Conservation (phyloP, 169 alveolate genomes). For the Cryptosporidium parvum region DNA sequence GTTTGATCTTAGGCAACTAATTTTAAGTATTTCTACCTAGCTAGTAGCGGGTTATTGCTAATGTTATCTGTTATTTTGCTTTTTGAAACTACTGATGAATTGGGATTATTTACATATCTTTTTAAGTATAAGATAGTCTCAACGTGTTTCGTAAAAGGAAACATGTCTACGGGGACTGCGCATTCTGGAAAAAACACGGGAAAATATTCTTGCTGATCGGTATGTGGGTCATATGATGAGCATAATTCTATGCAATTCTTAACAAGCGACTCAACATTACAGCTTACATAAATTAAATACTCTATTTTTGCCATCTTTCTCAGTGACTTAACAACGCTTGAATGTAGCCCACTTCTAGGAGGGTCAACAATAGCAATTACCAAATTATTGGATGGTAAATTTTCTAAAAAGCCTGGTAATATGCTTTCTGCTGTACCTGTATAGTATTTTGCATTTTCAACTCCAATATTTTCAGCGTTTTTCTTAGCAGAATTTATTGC, state of each 20-base stretch:
- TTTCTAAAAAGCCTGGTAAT: conserved; percentile 1
- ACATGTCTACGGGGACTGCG: conserved; percentile 78
- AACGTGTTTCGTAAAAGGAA: conserved; percentile 79
- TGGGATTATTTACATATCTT: conserved; percentile 3
- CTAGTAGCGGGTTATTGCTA: conserved; percentile 20
- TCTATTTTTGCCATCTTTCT: conserved; percentile 13
- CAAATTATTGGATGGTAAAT: background rate
- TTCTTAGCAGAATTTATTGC: conserved; percentile 73
- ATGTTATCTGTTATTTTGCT: background rate
- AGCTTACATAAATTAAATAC: conserved; percentile 76
- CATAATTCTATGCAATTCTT: conserved; percentile 68
- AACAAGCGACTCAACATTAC: conserved; percentile 74
- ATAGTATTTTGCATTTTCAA: conserved; percentile 55
- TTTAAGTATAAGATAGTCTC: conserved; percentile 75
- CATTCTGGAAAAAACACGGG: conserved; percentile 19
- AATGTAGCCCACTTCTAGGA: conserved; percentile 76
- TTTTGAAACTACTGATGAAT: too few species aligned
- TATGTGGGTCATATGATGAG: conserved; percentile 34
- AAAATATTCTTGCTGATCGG: background rate
- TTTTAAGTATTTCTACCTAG: conserved; percentile 1
- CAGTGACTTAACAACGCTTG: conserved; percentile 23
- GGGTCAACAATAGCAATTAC: conserved; percentile 78
- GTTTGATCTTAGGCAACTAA: conserved; percentile 30
- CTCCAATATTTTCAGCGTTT: conserved; percentile 70
- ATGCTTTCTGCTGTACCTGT: conserved; percentile 64